Percentiles rank a stretch among this genome's conserved stretches.
Conservation (phyloP, 148 eudicot genomes). For the Diospyros lotus region DNA sequence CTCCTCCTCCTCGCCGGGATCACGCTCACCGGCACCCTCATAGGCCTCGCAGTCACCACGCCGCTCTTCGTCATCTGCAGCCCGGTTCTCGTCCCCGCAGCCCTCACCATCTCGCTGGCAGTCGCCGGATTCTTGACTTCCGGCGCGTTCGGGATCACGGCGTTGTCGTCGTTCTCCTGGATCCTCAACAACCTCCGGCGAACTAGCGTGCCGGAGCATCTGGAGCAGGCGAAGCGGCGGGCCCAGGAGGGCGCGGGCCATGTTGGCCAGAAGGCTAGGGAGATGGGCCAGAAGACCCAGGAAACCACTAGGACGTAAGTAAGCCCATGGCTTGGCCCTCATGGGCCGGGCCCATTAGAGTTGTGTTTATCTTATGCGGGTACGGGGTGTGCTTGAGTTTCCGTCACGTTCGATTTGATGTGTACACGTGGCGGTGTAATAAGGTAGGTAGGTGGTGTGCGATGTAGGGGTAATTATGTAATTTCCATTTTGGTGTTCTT, state of each 20-base stretch:
- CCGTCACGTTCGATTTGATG: too few species aligned
- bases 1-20: constrained; percentile 45
- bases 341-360: too few species aligned
- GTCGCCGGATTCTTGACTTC: constrained; percentile 48
- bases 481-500: too few species aligned
- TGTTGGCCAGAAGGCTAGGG: constrained; percentile 19
- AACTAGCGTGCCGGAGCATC: constrained; percentile 13
- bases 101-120: constrained; percentile 30
- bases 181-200: constrained; percentile 20
- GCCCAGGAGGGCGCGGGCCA: constrained; percentile 20
- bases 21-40: constrained; percentile 38
- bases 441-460: too few species aligned
- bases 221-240: constrained; percentile 24
- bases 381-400: too few species aligned
- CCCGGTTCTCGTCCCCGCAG: constrained; percentile 66
- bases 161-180: constrained; percentile 50
- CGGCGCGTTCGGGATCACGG: constrained; percentile 52
- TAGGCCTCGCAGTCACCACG: constrained; percentile 40
- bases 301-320: neutral
- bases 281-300: constrained; percentile 25
- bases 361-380: too few species aligned
- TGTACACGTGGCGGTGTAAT: too few species aligned
- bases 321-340: too few species aligned
- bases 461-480: too few species aligned
- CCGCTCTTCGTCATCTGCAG: constrained; percentile 66